Evolutionary conservation across 75 land plant species (phyloP), one percentile per base, ranked within the genome.

Genomic region (Pinus albicaulis): DNA sequence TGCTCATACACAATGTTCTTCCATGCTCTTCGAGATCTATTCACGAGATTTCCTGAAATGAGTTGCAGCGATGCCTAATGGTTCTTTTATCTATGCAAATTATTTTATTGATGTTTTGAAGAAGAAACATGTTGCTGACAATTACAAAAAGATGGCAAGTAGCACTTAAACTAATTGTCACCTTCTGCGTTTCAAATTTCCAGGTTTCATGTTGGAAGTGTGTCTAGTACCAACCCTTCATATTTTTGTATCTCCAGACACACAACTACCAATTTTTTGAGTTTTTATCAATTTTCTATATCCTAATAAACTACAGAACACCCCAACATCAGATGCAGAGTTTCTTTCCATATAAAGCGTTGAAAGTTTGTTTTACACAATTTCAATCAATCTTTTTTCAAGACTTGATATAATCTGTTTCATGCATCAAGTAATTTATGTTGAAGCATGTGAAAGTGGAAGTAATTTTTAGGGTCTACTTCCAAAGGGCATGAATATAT

Each of bases 361-460:
- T 55, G 15, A 16, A 16, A 38, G 3, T 7, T 23, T 10, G 53
- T 48, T 48, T 48, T 48, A 48, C 12, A 48, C 2, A 10, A 48
- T 48, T 48, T 48, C 53, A 48, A 12, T 17, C 28, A 1, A 16
- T 69, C 7, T 38, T 72, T 72, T 25, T 65, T 55, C 15, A 26
- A 11, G 38, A 19, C 14, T 56, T 73, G 57, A 31, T 68, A 3
- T 0, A 68, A 41, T 41, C 13, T 78, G 14, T 79, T 64, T 56
- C 56, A 58, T 28, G 23, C 38, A 57, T 24, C 84, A 93, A 93
- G 91, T 96, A 57, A 71, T 96, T 20, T 96, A 94, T 69, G 62
- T 94, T 25, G 98, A 96, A 73, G 99, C 99, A 34, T 96, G 99
- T 81, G 99, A 96, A 57, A 94, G 98, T 83, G 99, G 99, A 56